A percentile compares a stretch with the other conserved stretches of the same genome.
These are phyloP conservation scores for Neonothopanus nambi DNA, from an alignment of 1,284 basidiomycete species.

Conservation along the genomic window DNA sequence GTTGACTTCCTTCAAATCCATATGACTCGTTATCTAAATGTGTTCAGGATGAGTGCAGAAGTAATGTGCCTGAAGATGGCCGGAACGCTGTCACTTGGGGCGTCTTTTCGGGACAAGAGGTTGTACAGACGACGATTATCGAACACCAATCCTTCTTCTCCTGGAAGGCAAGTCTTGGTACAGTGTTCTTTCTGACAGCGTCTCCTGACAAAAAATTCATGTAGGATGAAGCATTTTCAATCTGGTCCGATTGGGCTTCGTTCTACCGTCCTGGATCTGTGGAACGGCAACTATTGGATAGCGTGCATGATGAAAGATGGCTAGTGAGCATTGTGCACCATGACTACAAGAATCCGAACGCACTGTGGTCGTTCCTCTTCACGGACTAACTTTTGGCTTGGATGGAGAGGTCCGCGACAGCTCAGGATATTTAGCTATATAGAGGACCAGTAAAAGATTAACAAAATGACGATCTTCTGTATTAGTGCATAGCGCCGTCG, in stretches of 20 bases:
- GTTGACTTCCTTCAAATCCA: not conserved
- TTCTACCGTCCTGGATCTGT: constrained; percentile 79
- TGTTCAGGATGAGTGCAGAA: constrained; percentile 9
- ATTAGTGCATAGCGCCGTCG: too few species aligned
- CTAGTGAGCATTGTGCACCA: constrained; percentile 94
- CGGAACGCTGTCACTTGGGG: constrained; percentile 99
- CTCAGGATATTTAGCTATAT: not conserved
- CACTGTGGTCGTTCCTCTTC: constrained; percentile 85
- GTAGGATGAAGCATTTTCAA: constrained; percentile 95
- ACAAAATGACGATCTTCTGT: too few species aligned
- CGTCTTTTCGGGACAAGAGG: constrained; percentile 95
- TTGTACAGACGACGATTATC: constrained; percentile 96
- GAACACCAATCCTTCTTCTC: constrained; percentile 89
- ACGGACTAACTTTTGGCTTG: constrained; percentile 22
- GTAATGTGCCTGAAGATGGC: constrained; percentile 43
- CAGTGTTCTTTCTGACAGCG: not conserved
- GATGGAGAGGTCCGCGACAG: too few species aligned
- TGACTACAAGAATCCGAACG: constrained; percentile 84
- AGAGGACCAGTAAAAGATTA: too few species aligned
- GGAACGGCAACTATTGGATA: constrained; percentile 74
- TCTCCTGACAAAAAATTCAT: not conserved
- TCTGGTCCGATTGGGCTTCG: constrained; percentile 94
- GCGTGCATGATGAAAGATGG: constrained; percentile 79
- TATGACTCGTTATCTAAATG: not conserved
- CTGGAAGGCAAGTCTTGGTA: constrained; percentile 74